These are phyloP conservation scores for Penicillium rolfsii DNA, from an alignment of 2,329 filamentous ascomycete genomes.

Conservation along the genomic window DNA sequence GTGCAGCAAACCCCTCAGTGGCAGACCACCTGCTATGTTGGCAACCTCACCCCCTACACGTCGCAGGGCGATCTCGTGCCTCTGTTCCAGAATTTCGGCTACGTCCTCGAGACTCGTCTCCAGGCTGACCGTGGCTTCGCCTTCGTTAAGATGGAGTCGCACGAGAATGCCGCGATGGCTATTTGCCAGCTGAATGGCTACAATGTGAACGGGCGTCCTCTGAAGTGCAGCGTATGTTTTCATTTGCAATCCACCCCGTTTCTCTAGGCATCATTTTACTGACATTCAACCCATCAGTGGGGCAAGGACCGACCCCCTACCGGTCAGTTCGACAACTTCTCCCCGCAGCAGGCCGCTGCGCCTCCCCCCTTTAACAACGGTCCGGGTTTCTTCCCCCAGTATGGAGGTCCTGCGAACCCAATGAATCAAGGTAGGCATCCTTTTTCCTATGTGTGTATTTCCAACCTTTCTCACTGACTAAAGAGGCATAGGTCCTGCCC, in stretches of 20 bases:
- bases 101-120: conserved; percentile 95
- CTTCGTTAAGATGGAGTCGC: conserved; percentile 98
- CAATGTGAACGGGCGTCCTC: conserved; percentile 92
- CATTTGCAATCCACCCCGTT: conserved; percentile 2
- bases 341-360: conserved; percentile 72
- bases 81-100: conserved; percentile 97
- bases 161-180: conserved; percentile 97
- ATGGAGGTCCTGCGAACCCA: conserved; percentile 69
- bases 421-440: conserved; percentile 61
- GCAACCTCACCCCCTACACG: conserved; percentile 96
- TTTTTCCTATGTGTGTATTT: conserved; percentile 1
- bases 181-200: conserved; percentile 98
- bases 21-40: conserved; percentile 98
- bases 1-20: conserved; percentile 91
- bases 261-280: conserved; percentile 29
- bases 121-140: conserved; percentile 97
- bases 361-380: conserved; percentile 69
- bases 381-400: conserved; percentile 89
- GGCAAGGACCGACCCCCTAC: conserved; percentile 97
- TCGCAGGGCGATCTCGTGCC: conserved; percentile 96
- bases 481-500: conserved; percentile 53
- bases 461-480: conserved; percentile 7
- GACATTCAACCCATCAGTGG: conserved; percentile 65
- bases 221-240: conserved; percentile 94
- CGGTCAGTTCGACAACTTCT: conserved; percentile 78